Base-by-base conservation (phyloP, 768 basidiomycete species). In the Tricholoma flavovirens region DNA sequence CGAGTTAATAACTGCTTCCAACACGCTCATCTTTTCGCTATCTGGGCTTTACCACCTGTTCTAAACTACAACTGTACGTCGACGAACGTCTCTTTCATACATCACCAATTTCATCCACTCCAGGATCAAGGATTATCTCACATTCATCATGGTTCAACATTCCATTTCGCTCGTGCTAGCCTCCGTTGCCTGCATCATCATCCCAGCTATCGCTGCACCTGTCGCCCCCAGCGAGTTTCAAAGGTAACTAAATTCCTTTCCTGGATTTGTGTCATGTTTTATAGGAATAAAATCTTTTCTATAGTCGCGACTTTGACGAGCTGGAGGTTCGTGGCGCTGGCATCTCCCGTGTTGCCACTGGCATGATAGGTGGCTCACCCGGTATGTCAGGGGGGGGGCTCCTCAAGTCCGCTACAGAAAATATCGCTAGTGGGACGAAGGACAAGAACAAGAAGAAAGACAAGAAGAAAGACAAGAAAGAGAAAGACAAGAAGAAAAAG, bases 221-320 rank as follows among this genome's bases (percentile, higher is more conserved):
- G 15, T 14, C 35, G 35, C 35, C 35, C 35, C 35, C 6, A 12
- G 9, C 35, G 35, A 36, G 35, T n/a, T 36, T 36, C 35, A 36
- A 36, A 36, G 35, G 35, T n/a, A 36, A 36, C 35, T n/a, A 36
- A n/a, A 36, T 36, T 36, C 15, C 15, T 36, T 36, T n/a, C 35
- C 35, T 36, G 15, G 9, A 36, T 36, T 14, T 36, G 35, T 36
- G 35, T 36, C 35, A 36, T 36, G 4, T 36, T 14, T 36, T n/a
- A 36, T 36, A n/a, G 35, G 35, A 14, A 36, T 14, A 36, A 36
- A 36, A 15, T 36, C 35, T 36, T 36, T 36, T 36, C 15, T 14
- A 36, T 14, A 36, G 35, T 36, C 35, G 35, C 35, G 5, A 36
- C 15, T 51, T 56, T 54, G 33, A 55, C 53, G 36, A 57, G 48